Base-by-base conservation (phyloP, 177 flowering plant species). In the Vitis hybrid region DNA sequence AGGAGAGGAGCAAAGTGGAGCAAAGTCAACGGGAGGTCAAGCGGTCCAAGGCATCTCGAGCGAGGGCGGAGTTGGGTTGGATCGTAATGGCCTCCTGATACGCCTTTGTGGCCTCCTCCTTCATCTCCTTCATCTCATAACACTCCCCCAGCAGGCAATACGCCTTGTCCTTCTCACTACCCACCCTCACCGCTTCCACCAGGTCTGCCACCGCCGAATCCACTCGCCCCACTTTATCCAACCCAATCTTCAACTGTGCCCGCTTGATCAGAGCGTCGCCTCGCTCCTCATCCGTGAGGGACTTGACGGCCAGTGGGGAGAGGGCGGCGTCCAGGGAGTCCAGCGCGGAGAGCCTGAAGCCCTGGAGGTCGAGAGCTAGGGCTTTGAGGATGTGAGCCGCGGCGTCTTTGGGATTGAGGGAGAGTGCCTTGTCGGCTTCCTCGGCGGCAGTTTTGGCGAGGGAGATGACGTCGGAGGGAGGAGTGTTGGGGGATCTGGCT, bases 371-470 rank as follows among this genome's bases (percentile, higher is more conserved):
- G 21, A 88, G 86, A 1, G 89, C 86, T 15, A 93, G 80, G 66
- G 93, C 87, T 64, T 88, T 88, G 75, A 93, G 86, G 74, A 93
- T 88, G 81, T 90, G 89, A 21, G 90, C 62, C 1, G 98, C 98
- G 49, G 97, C 95, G 77, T 93, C 98, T 30, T 64, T 74, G 18
- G 94, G 91, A 52, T 91, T 89, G 62, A 90, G 79, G 6, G 86
- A 59, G 52, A 93, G 75, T 67, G 97, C 89, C 27, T 75, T 69
- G 65, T 91, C 89, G 74, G 98, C 92, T 57, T 90, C 88, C 51
- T 62, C 69, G 52, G 65, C 65, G 69, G 95, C 89, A 62, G 84
- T 75, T 21, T 76, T 75, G 74, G 97, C 91, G 48, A 87, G 70
- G 56, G 84, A 79, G 55, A 68, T 8, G 19, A 85, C 11, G 32